Base-by-base conservation (phyloP, 1,284 basidiomycete genomes). In the Volvariella surrecta region DNA sequence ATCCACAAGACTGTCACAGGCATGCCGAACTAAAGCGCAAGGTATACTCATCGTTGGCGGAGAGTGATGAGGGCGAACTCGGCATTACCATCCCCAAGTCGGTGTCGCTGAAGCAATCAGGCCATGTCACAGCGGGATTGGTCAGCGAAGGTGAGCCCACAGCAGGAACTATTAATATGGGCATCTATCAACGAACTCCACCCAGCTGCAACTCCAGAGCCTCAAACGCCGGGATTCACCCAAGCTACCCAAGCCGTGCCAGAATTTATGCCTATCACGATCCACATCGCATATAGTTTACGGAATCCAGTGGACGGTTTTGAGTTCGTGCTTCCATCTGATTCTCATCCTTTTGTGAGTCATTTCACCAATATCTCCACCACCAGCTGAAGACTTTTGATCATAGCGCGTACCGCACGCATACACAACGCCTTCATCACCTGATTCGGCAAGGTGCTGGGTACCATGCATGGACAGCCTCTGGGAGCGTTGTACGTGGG, bases 401-500 rank as follows among this genome's bases (percentile, higher is more conserved):
- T 42, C 50, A 0, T 52, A 93, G 89, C 84, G 89, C 53, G 80
- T 91, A 46, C 94, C 94, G 21, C 96, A 99, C 62, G 82, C 89
- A 44, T 99, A 88, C 57, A 93, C 93, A 2, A 87, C 85, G 2
- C 84, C 93, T 0, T 88, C 89, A 0, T 88, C 87, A 2, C 82
- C 91, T 3, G 91, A 96, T 57, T 78, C 90, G 9, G 91, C 95
- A 6, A 74, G 96, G 52, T 92, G 90, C 54, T 99, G 96, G 96
- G 86, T 98, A 8, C 96, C 96, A 3, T 99, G 96, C 55, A 67
- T 98, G 10, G 96, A 99, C 62, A 90, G 82, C 57, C 63, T 95
- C 10, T 97, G 92, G 89, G 95, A 97, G 62, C 83, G 91, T 55
- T 97, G 90, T 56, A 96, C 95, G 2, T 99, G 96, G 96, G 96